These are phyloP conservation scores for Coelastrella sp. DNA, from an alignment of 139 green algal species.

Conservation along the genomic window DNA sequence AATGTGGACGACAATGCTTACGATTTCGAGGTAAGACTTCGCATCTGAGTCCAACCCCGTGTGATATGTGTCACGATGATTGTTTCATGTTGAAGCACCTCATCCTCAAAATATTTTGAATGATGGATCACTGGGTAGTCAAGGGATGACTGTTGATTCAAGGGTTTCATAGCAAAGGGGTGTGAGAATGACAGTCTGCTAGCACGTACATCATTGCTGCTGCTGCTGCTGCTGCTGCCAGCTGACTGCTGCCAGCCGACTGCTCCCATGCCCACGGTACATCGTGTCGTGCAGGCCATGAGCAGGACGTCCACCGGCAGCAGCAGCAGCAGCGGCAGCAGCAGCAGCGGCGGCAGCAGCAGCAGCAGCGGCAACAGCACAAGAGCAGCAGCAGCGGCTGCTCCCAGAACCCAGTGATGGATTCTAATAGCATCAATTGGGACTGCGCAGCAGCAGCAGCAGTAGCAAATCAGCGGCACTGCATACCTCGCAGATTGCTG, in stretches of 20 bases:
- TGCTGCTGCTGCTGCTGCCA: not conserved
- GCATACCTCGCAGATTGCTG: not conserved
- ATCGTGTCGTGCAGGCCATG: not conserved
- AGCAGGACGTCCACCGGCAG: not conserved
- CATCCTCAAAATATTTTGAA: too few relatives aligned
- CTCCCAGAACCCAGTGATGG: too few relatives aligned
- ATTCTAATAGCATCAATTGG: too few relatives aligned
- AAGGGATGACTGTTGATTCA: not conserved
- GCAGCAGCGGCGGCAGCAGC: not conserved
- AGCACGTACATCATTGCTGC: not conserved
- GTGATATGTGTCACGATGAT: not conserved
- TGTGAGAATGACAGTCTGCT: too few relatives aligned
- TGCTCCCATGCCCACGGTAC: too few relatives aligned
- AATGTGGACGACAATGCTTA: conserved; percentile 33
- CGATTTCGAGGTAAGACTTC: not conserved
- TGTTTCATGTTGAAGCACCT: not conserved
- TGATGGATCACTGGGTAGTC: not conserved
- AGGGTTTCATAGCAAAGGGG: too few relatives aligned
- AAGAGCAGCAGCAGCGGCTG: not conserved
- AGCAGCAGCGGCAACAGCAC: not conserved
- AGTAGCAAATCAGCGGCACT: conserved; percentile 1
- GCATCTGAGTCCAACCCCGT: not conserved
- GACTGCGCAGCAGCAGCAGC: conserved; percentile 23
- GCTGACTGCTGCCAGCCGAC: not conserved
- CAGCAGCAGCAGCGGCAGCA: conserved; percentile 18